A percentile compares a stretch with the other conserved stretches of the same genome.
Evolutionary conservation across 139 green algal species (phyloP).

Genomic region (Chlorella sp.): DNA sequence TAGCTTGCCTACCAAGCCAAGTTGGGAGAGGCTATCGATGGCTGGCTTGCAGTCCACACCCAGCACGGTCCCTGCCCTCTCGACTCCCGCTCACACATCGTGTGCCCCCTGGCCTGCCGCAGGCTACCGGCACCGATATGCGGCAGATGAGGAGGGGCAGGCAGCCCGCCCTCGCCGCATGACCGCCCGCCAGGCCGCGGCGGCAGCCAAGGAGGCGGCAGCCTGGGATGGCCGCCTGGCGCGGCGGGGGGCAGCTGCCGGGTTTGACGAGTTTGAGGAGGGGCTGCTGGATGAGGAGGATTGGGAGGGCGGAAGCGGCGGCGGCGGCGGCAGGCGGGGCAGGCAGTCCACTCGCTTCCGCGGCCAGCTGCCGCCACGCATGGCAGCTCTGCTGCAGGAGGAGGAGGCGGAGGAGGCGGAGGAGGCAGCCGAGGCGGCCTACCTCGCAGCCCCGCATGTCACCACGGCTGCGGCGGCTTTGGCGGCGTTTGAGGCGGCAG

Average conservation of each 20-base stretch:
- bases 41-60: too few species aligned
- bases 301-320: not conserved
- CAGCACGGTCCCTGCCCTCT: not conserved
- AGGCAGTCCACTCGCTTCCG: slow-evolving; percentile 13
- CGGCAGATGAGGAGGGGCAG: not conserved
- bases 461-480: not conserved
- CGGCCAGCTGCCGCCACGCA: slow-evolving; percentile 11
- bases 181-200: slow-evolving; percentile 12
- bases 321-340: slow-evolving; percentile 5
- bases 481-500: slow-evolving; percentile 9
- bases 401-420: slow-evolving; percentile 25
- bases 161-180: not conserved
- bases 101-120: not conserved
- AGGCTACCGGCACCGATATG: not conserved
- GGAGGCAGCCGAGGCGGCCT: not conserved
- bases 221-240: slow-evolving; percentile 21
- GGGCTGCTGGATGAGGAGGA: not conserved
- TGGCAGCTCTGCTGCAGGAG: slow-evolving; percentile 32
- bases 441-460: not conserved
- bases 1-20: too few species aligned
- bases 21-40: too few species aligned
- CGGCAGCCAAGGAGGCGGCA: not conserved
- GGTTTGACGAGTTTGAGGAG: not conserved
- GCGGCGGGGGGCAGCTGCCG: not conserved
- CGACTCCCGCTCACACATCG: not conserved